Evolutionary conservation across 768 basidiomycete genomes (phyloP), one percentile per base, ranked within the genome.

Genomic region (Calocybe cyanea): DNA sequence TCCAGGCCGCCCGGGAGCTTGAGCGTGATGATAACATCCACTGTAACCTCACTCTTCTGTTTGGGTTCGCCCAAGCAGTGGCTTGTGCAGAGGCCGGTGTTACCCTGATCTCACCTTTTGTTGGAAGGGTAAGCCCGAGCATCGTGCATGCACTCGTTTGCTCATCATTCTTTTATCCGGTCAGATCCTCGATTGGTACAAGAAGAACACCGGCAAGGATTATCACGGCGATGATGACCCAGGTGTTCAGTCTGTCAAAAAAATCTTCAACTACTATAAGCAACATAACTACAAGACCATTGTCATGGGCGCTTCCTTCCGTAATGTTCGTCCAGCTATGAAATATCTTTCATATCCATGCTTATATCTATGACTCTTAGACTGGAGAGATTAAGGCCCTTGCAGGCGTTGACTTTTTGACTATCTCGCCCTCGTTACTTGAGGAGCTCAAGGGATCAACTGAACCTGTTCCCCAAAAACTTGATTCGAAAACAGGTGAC

Each of bases 241-340:
- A 9, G 95, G 96, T 75, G 96, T 99, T 58, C 68, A 83, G 67
- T 93, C 90, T 33, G 96, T 99, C 52, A 86, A 90, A 76, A 87
- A 79, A 71, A 99, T 99, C 75, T 99, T 86, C 83, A 90, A 95
- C 77, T 98, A 93, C 70, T 99, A 99, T 83, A 98, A 97, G 80
- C 93, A 96, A 65, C 81, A 98, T 71, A 78, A 80, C 49, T 98
- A 99, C 81, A 91, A 93, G 61, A 99, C 96, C 57, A 97, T 99
- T 69, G 95, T 98, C 67, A 97, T 98, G 96, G 96, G 95, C 63
- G 96, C 96, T 49, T 95, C 92, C 24, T 97, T 99, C 93, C 89
- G 96, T 64, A 98, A 97, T 76, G 85, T 93, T 57, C 47, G 87
- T 72, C 2, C 14, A 28, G 18, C 34, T 21, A 11, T 41, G 9